Conservation (phyloP, 2,329 filamentous ascomycete species). For the Penicillium expansum region DNA sequence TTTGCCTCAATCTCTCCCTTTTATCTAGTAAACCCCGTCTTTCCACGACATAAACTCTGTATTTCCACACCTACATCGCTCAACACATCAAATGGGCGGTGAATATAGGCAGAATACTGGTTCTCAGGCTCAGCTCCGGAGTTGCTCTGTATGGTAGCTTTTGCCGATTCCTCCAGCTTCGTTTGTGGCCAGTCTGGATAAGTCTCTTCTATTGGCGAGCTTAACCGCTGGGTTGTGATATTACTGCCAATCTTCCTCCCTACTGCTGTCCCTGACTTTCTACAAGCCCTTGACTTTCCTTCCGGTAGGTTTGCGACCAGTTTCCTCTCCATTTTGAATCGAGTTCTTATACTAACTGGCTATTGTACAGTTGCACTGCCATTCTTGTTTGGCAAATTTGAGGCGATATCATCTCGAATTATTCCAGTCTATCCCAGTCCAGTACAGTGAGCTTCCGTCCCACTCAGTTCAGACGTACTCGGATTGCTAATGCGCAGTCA, state of each 20-base stretch:
- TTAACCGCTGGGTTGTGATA: not conserved
- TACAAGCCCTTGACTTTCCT: not conserved
- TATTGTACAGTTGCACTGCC: not conserved
- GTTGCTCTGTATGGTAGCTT: conserved; percentile 1
- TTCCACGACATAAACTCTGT: not conserved
- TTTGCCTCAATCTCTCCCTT: not conserved
- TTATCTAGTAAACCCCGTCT: too few relatives aligned
- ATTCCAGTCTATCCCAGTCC: not conserved
- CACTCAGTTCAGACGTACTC: not conserved
- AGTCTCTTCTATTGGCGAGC: not conserved
- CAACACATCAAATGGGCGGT: not conserved
- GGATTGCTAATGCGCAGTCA: not conserved
- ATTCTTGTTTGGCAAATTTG: not conserved
- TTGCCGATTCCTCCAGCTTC: not conserved
- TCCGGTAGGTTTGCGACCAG: conserved; percentile 5
- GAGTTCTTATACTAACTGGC: not conserved
- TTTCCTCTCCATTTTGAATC: not conserved
- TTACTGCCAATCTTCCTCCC: not conserved
- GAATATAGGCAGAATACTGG: conserved; percentile 26
- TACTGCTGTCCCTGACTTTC: not conserved
- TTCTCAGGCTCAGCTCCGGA: not conserved
- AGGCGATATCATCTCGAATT: not conserved
- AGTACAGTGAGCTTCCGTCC: not conserved
- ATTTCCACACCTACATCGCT: not conserved
- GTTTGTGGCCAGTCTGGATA: not conserved